Conservation (phyloP, 2,329 filamentous ascomycete genomes). For the Aspergillus fischeri region DNA sequence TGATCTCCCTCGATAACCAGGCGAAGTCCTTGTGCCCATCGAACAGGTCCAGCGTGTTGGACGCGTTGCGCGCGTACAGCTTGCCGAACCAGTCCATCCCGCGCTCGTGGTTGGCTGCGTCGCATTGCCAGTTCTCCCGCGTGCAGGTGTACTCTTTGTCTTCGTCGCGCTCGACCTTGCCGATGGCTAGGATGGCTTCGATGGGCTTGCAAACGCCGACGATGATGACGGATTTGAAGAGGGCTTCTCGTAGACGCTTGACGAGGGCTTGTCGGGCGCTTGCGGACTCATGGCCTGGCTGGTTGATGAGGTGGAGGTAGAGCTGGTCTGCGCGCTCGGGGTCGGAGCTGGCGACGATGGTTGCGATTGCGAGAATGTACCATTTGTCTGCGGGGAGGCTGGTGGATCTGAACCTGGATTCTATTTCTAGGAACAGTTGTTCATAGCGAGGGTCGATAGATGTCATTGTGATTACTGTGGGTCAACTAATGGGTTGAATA, state of each 20-base stretch:
- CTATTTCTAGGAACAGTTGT: constrained; percentile 26
- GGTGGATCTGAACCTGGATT: constrained; percentile 25
- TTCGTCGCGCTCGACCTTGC: constrained; percentile 48
- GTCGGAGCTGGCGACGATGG: constrained; percentile 49
- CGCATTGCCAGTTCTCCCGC: constrained; percentile 56
- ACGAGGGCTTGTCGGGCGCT: constrained; percentile 30
- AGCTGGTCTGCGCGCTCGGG: constrained; percentile 51
- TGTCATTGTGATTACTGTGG: constrained; percentile 11
- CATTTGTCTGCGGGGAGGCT: constrained; percentile 26
- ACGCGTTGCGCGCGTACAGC: constrained; percentile 52
- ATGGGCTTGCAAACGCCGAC: constrained; percentile 62
- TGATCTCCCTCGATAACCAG: constrained; percentile 69
- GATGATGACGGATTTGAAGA: constrained; percentile 56
- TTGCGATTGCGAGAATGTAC: constrained; percentile 37
- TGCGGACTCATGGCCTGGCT: constrained; percentile 41
- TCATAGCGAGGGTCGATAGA: constrained; percentile 24
- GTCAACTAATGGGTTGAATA: not conserved
- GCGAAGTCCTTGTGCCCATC: constrained; percentile 50
- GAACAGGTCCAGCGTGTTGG: constrained; percentile 29
- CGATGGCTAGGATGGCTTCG: constrained; percentile 57
- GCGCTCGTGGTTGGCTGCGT: constrained; percentile 51
- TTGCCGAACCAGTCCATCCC: constrained; percentile 54
- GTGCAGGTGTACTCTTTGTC: constrained; percentile 55
- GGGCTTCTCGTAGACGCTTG: constrained; percentile 49
- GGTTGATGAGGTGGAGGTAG: constrained; percentile 52